A percentile compares a stretch with the other conserved stretches of the same genome.
Conservation (phyloP, 2,329 filamentous ascomycete genomes). For the Fusarium veterinarium region DNA sequence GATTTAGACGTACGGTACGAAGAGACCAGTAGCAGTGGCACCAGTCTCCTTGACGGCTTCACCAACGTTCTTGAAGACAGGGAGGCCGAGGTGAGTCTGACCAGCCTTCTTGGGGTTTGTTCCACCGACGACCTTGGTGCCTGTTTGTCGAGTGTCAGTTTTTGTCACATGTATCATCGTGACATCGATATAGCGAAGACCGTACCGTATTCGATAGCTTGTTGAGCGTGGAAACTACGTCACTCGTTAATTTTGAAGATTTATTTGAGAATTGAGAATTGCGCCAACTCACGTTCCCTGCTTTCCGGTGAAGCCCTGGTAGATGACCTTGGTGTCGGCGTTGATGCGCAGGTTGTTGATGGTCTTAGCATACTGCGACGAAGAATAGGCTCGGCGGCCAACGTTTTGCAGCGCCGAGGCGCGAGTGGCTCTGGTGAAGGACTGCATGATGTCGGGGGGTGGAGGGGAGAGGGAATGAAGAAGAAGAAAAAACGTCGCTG, state of each 20-base stretch:
- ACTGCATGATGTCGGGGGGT: conserved; percentile 76
- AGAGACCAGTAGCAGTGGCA: conserved; percentile 92
- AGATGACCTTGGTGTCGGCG: conserved; percentile 91
- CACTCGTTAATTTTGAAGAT: conserved; percentile 22
- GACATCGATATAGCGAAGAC: conserved; percentile 33
- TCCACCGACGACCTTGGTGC: conserved; percentile 96
- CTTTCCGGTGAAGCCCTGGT: conserved; percentile 97
- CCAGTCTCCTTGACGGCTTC: conserved; percentile 92
- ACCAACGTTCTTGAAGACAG: conserved; percentile 89
- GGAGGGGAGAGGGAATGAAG: conserved; percentile 9
- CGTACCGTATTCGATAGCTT: conserved; percentile 98
- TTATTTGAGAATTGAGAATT: neutral
- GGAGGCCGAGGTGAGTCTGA: conserved; percentile 85
- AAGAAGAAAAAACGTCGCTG: conserved; percentile 12
- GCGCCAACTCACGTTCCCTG: conserved; percentile 82
- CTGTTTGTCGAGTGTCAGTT: conserved; percentile 58
- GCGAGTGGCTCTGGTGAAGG: conserved; percentile 79
- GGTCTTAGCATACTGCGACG: conserved; percentile 78
- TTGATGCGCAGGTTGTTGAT: conserved; percentile 93
- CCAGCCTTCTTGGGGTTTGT: conserved; percentile 99
- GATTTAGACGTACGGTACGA: conserved; percentile 79
- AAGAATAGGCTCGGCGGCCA: conserved; percentile 79
- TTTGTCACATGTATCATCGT: conserved; percentile 44
- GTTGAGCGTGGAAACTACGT: conserved; percentile 91
- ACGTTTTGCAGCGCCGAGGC: conserved; percentile 74